Percentiles rank a stretch among this genome's conserved stretches.
These are phyloP conservation scores for Tuber aestivum DNA, from an alignment of 495 filamentous ascomycete genomes.

Conservation along the genomic window DNA sequence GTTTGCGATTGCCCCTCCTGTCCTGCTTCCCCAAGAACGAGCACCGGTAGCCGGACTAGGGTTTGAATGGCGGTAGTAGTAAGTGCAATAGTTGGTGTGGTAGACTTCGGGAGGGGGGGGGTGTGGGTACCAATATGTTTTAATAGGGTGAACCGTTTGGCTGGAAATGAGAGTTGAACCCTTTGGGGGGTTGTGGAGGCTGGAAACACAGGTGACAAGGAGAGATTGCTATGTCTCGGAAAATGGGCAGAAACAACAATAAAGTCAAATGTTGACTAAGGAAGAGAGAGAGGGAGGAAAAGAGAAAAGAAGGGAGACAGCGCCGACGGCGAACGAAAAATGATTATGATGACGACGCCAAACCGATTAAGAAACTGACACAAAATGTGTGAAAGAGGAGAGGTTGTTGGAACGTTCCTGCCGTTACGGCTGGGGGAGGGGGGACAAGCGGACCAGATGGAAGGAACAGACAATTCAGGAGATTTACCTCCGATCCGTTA, in stretches of 20 bases:
- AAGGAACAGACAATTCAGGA: background rate
- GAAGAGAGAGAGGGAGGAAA: background rate
- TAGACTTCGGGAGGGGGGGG: background rate
- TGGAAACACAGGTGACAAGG: background rate
- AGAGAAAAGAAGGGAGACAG: background rate
- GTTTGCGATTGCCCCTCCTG: background rate
- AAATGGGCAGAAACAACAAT: background rate
- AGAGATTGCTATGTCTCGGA: constrained; percentile 4
- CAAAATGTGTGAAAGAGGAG: constrained; percentile 1
- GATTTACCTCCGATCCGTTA: background rate
- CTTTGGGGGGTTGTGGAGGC: background rate
- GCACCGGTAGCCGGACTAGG: background rate
- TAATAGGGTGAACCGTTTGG: background rate
- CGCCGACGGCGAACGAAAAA: background rate
- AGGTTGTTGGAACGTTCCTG: background rate
- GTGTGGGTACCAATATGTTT: background rate
- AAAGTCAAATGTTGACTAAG: background rate
- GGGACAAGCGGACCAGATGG: background rate
- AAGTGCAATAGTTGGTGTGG: constrained; percentile 1
- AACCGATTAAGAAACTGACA: background rate
- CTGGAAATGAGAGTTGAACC: constrained; percentile 3
- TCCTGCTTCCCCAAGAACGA: background rate
- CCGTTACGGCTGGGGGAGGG: background rate
- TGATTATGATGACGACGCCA: background rate
- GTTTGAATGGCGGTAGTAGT: background rate